Conservation (phyloP, 2,329 filamentous ascomycete species). For the Hypoxylon sp. region DNA sequence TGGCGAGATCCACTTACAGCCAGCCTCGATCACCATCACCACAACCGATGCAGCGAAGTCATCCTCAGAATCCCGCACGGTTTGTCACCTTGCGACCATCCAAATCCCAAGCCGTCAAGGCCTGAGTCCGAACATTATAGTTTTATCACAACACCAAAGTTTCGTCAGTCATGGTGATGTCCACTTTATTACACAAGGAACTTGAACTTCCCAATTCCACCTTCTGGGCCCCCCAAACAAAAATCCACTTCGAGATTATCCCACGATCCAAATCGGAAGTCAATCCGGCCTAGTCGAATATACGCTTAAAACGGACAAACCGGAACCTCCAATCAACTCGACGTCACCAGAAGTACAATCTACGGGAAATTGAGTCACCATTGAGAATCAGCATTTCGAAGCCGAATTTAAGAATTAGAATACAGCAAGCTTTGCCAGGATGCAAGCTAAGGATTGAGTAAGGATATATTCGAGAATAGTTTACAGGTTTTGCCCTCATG, state of each 20-base stretch:
- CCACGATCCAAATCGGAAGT: neutral
- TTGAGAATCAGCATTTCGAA: neutral
- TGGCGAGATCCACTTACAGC: neutral
- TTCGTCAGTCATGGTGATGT: neutral
- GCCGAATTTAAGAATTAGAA: neutral
- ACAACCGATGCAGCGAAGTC: neutral
- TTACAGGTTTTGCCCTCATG: constrained; percentile 38
- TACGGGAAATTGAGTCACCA: neutral
- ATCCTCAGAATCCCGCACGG: no score
- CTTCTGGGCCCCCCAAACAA: neutral
- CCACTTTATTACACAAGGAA: neutral
- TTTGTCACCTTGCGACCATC: neutral
- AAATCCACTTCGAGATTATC: neutral
- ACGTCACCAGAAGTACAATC: neutral
- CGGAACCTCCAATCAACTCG: neutral
- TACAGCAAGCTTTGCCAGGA: neutral
- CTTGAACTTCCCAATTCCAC: neutral
- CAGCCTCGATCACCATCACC: neutral
- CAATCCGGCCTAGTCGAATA: neutral
- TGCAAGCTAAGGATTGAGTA: neutral
- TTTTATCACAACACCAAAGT: neutral
- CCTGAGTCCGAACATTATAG: no score
- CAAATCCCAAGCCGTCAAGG: neutral
- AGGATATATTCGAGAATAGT: constrained; percentile 12
- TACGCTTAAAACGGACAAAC: neutral